Evolutionary conservation across 352 stramenopile genomes (phyloP).

Genomic region (Globisporangium canariense): DNA sequence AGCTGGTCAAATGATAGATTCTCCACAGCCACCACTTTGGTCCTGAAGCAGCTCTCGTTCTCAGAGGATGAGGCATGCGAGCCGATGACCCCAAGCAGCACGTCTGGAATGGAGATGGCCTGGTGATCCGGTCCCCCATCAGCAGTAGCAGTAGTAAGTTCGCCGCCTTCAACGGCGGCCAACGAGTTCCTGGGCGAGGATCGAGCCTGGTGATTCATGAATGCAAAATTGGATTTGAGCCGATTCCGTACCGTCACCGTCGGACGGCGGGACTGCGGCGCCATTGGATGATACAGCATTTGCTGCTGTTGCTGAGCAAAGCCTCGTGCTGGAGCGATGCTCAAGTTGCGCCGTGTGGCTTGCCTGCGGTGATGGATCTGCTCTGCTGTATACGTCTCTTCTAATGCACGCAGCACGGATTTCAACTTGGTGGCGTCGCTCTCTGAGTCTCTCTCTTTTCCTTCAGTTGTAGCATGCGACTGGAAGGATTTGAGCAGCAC

Average conservation of each 20-base stretch:
- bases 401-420: slow-evolving; percentile 41
- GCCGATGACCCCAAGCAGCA: slow-evolving; percentile 36
- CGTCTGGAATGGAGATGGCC: slow-evolving; percentile 39
- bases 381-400: slow-evolving; percentile 62
- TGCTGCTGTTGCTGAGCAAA: too few species aligned
- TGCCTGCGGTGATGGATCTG: slow-evolving; percentile 49
- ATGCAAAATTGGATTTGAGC: slow-evolving; percentile 14
- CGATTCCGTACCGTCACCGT: slow-evolving; percentile 7
- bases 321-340: slow-evolving; percentile 7
- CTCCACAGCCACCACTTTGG: neutral
- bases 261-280: slow-evolving; percentile 5
- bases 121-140: neutral
- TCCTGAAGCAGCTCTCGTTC: slow-evolving; percentile 11
- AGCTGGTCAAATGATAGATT: slow-evolving; percentile 20
- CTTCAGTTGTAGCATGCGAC: neutral
- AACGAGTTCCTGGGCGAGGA: neutral
- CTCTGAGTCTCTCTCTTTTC: neutral
- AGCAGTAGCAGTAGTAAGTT: too few species aligned
- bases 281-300: slow-evolving; percentile 12
- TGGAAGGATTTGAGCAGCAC: slow-evolving; percentile 35
- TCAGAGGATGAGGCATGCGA: slow-evolving; percentile 17
- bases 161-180: neutral
- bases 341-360: slow-evolving; percentile 24
- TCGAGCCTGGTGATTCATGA: slow-evolving; percentile 5
- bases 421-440: slow-evolving; percentile 26